Evolutionary conservation across 2,329 filamentous ascomycete genomes (phyloP).

Genomic region (Helotiales sp.): DNA sequence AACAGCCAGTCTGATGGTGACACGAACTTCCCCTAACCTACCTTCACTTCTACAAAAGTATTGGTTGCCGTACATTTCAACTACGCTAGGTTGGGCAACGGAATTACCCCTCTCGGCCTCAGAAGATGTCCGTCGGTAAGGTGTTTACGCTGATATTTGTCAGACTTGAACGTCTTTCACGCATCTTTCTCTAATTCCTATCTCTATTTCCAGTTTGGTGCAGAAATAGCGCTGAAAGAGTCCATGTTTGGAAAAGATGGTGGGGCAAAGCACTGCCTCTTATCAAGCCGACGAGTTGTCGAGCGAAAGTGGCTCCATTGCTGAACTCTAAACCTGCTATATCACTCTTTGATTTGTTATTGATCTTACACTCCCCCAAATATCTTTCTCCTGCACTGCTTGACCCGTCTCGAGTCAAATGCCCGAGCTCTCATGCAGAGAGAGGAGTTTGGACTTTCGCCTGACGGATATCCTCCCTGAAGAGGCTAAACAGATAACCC

Average conservation of each 20-base stretch:
- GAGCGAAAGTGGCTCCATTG: neutral
- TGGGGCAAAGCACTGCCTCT: neutral
- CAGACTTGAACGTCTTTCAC: neutral
- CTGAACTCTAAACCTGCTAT: slow-evolving; percentile 3
- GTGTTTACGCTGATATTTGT: neutral
- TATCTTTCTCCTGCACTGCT: neutral
- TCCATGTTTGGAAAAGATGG: neutral
- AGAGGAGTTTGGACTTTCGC: neutral
- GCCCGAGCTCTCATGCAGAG: neutral
- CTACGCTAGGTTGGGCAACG: neutral
- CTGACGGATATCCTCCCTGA: neutral
- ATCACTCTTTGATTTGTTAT: neutral
- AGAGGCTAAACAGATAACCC: slow-evolving; percentile 2
- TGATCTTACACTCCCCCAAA: neutral
- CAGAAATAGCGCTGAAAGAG: neutral
- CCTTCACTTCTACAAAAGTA: slow-evolving; percentile 1
- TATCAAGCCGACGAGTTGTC: neutral
- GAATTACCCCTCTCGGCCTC: neutral
- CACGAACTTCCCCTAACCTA: neutral
- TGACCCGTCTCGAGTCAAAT: neutral
- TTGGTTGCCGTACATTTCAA: neutral
- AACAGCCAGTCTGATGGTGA: slow-evolving; percentile 10
- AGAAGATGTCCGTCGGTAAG: neutral
- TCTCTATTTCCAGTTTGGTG: neutral
- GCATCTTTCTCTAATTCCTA: neutral